These are phyloP conservation scores for Anisogramma anomala DNA, from an alignment of 2,329 filamentous ascomycete genomes.

Conservation along the genomic window DNA sequence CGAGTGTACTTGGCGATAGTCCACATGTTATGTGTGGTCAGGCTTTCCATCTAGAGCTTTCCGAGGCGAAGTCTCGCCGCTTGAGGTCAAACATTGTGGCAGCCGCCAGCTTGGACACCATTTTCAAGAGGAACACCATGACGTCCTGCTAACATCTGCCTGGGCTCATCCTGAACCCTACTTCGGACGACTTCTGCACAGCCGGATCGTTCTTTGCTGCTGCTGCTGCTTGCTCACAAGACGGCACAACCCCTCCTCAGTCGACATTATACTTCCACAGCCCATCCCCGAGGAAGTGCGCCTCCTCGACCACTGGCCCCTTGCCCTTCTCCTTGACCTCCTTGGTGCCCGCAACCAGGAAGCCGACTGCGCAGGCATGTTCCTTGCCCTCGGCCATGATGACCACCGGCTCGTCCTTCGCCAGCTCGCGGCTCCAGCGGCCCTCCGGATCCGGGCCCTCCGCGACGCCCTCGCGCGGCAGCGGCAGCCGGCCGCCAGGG, in stretches of 20 bases:
- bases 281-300: conserved; percentile 88
- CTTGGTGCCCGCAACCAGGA: conserved; percentile 71
- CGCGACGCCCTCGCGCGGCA: conserved; percentile 29
- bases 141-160: too few relatives aligned
- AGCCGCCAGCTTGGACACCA: background rate
- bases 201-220: background rate
- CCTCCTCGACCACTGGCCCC: conserved; percentile 84
- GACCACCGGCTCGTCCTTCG: conserved; percentile 73
- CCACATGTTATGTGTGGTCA: too few relatives aligned
- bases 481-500: conserved; percentile 66
- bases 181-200: background rate
- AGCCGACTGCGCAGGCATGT: conserved; percentile 78
- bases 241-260: conserved; percentile 20
- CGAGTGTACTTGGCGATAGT: too few relatives aligned
- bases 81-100: background rate
- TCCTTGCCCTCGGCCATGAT: conserved; percentile 89
- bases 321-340: conserved; percentile 93
- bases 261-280: conserved; percentile 62
- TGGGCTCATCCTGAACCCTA: background rate
- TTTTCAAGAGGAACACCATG: background rate
- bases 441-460: conserved; percentile 40
- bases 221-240: background rate
- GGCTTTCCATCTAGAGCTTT: too few relatives aligned
- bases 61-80: too few relatives aligned
- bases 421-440: conserved; percentile 54